These are phyloP conservation scores for Coniochaeta ligniaria DNA, from an alignment of 2,329 filamentous ascomycete genomes.

Conservation along the genomic window DNA sequence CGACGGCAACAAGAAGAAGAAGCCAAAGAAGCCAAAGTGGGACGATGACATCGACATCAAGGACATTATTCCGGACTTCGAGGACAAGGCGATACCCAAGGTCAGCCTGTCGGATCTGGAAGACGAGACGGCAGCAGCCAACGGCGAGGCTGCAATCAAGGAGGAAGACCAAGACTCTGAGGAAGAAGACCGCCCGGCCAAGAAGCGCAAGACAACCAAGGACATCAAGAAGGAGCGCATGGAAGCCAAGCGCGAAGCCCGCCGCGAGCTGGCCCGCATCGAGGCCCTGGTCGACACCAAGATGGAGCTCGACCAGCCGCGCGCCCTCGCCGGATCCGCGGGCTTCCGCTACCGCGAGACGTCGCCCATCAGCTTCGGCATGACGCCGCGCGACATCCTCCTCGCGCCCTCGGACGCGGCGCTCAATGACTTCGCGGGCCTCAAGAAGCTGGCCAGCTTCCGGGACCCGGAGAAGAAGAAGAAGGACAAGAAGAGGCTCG, in stretches of 20 bases:
- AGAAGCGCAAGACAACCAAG: slow-evolving; percentile 53
- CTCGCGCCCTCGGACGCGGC: slow-evolving; percentile 76
- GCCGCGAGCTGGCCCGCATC: slow-evolving; percentile 73
- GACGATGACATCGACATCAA: slow-evolving; percentile 98
- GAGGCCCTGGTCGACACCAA: slow-evolving; percentile 80
- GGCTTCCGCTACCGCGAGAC: slow-evolving; percentile 90
- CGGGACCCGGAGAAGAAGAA: slow-evolving; percentile 83
- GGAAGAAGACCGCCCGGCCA: slow-evolving; percentile 36
- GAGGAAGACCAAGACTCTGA: slow-evolving; percentile 9
- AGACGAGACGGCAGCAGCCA: slow-evolving; percentile 28
- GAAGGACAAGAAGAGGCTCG: slow-evolving; percentile 78
- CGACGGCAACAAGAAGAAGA: slow-evolving; percentile 51
- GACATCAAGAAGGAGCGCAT: slow-evolving; percentile 53
- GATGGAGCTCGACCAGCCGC: slow-evolving; percentile 64
- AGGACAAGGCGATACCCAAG: slow-evolving; percentile 51
- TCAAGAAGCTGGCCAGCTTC: slow-evolving; percentile 93
- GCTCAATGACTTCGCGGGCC: slow-evolving; percentile 82
- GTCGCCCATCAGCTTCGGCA: slow-evolving; percentile 80
- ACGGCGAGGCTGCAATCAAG: slow-evolving; percentile 24
- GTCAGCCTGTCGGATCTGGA: slow-evolving; percentile 49
- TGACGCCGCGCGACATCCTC: slow-evolving; percentile 85
- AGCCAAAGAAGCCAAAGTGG: slow-evolving; percentile 79
- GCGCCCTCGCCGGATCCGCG: slow-evolving; percentile 39
- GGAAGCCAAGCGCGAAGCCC: slow-evolving; percentile 61
- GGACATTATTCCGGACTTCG: slow-evolving; percentile 81